Percentiles rank a stretch among this genome's conserved stretches.
phyloP scores from a whole-genome alignment of 805 yeast species.

The Monosporozyma aquatica region DNA sequence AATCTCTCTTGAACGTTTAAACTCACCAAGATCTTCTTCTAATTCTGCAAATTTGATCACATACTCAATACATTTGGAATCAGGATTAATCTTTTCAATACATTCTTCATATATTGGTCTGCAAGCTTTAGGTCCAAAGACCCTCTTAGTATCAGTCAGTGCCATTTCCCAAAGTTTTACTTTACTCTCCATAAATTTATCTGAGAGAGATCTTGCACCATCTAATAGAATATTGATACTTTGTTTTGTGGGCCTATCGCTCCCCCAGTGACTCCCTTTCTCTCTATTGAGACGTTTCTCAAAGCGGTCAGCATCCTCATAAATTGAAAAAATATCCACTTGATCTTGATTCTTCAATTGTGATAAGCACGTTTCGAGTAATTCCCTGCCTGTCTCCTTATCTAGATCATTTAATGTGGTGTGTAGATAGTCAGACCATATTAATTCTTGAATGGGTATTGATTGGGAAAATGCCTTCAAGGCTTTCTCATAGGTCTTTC shows the following conservation, averaged over 20 bases:
- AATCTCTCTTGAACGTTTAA: constrained; percentile 53
- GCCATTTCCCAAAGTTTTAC: constrained; percentile 37
- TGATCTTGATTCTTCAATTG: constrained; percentile 37
- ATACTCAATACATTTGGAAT: constrained; percentile 35
- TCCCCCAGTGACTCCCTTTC: too few species aligned
- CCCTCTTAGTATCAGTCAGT: constrained; percentile 33
- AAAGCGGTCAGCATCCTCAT: constrained; percentile 47
- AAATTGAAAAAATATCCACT: constrained; percentile 37
- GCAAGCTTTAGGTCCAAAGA: constrained; percentile 35
- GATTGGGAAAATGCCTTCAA: constrained; percentile 46
- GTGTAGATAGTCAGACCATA: constrained; percentile 67
- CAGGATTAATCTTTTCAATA: constrained; percentile 36
- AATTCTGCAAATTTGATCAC: constrained; percentile 46
- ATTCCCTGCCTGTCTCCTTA: constrained; percentile 53
- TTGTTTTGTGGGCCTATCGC: constrained; percentile 32
- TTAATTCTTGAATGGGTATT: constrained; percentile 42
- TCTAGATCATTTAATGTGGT: too few species aligned
- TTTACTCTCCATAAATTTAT: constrained; percentile 18
- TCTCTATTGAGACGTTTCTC: too few species aligned
- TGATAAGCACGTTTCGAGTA: constrained; percentile 60
- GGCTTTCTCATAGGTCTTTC: constrained; percentile 62
- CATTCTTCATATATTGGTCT: constrained; percentile 47
- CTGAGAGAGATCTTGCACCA: constrained; percentile 24
- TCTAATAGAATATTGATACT: constrained; percentile 42
- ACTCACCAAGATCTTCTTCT: constrained; percentile 47